Percentiles rank a stretch among this genome's conserved stretches.
These are phyloP conservation scores for Phytophthora syringae DNA, from an alignment of 352 stramenopile genomes.

Conservation along the genomic window DNA sequence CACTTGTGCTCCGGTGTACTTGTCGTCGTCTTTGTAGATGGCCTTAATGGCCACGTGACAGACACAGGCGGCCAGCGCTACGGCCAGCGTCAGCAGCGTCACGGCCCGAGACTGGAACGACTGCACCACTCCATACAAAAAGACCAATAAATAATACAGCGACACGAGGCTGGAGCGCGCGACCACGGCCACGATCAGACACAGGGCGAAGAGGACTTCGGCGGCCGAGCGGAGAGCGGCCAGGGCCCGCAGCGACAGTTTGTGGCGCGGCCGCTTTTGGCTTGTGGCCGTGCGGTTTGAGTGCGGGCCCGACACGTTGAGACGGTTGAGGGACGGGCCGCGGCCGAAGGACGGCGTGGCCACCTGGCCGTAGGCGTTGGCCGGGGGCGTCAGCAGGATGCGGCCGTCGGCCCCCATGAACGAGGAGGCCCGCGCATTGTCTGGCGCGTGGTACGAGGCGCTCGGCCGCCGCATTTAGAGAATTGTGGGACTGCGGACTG, in stretches of 20 bases:
- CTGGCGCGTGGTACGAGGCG: slow-evolving; percentile 19
- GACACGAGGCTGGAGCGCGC: slow-evolving; percentile 66
- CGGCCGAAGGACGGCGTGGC: slow-evolving; percentile 35
- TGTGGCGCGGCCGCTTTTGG: slow-evolving; percentile 8
- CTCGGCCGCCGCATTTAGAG: slow-evolving; percentile 26
- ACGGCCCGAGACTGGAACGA: slow-evolving; percentile 67
- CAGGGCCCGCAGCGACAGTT: slow-evolving; percentile 31
- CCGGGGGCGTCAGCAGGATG: slow-evolving; percentile 46
- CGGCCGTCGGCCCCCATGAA: slow-evolving; percentile 44
- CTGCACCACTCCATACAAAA: slow-evolving; percentile 65
- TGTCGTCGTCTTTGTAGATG: slow-evolving; percentile 19
- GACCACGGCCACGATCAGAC: slow-evolving; percentile 57
- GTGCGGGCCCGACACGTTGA: slow-evolving; percentile 19
- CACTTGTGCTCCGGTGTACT: slow-evolving; percentile 26
- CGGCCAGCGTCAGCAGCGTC: slow-evolving; percentile 49
- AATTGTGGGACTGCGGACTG: no score
- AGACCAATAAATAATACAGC: slow-evolving; percentile 70
- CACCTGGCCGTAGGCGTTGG: slow-evolving; percentile 44
- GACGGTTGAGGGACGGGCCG: slow-evolving; percentile 13
- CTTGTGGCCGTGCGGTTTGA: slow-evolving; percentile 7
- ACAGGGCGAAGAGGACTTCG: slow-evolving; percentile 55
- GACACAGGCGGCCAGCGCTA: slow-evolving; percentile 52
- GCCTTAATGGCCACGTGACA: slow-evolving; percentile 50
- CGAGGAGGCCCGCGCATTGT: slow-evolving; percentile 21
- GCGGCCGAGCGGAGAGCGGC: slow-evolving; percentile 26